Base-by-base conservation (phyloP, 352 stramenopile species). In the Phytophthora litchii region DNA sequence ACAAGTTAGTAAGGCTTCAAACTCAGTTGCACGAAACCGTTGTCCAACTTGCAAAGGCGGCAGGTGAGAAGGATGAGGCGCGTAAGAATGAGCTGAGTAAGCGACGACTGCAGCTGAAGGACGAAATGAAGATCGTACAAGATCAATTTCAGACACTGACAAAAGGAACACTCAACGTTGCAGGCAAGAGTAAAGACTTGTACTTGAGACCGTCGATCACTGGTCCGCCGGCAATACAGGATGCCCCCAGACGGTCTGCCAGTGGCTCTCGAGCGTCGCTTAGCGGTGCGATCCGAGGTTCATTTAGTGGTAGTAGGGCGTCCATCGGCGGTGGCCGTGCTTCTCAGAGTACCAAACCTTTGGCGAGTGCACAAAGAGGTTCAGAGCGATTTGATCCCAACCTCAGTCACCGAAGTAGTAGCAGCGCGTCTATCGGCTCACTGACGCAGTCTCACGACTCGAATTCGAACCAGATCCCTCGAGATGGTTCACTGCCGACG, bases 61-160 rank as follows among this genome's bases (percentile, higher is more conserved):
- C 80, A 25, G 72, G 67, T 29, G 73, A 80, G 10, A 86, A 87
- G 41, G 73, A 94, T 27, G 66, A 76, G 0, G 54, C 34, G 38
- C 57, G 76, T 11, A 74, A 86, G 43, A 61, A 52, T 9, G 63
- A 86, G 21, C 51, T 94, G 21, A 84, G 80, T 37, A 74, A 57
- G 4, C 78, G 74, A 1, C 84, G 84, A 31, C 46, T 83, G 4
- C 65, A 86, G 35, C 54, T 94, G 14, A 94, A 94, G 52, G 67
- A 89, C 29, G 84, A 94, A 57, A 87, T 92, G 66, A 81, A 81
- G 54, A 57, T 76, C 2, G 66, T 90, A 16, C 82, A 94, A 53
- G 79, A 92, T 29, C 57, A 77, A 27, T 77, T 79, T 54, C 55
- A 78, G 35, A 29, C 45, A n/a, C 23, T 82, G 23, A 79, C 73